Base-by-base conservation (phyloP, 805 yeast species). In the Ogataea henricii region DNA sequence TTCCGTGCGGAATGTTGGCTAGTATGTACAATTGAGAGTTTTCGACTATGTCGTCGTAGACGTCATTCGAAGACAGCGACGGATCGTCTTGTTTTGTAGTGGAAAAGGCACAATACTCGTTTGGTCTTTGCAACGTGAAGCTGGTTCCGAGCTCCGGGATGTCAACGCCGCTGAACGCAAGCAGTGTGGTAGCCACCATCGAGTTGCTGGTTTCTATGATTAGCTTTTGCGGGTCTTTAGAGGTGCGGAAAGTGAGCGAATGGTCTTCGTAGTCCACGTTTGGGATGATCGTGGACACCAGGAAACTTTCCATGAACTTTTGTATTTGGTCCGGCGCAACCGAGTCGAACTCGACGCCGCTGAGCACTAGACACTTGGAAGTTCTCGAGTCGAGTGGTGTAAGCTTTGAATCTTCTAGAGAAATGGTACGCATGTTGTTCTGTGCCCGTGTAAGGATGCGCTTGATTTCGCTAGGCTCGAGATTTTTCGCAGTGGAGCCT, bases 181-280 rank as follows among this genome's bases (percentile, higher is more conserved):
- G 64, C 0, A 78, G 69, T 0, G 79, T 62, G 0, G 92, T 85
- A 0, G 92, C 85, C 41, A 78, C 69, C 17, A 69, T 65, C 37
- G 77, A 66, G 30, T 73, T 74, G 9, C 74, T 67, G 45, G 87
- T 75, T 52, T 79, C 82, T 8, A 87, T 57, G 2, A 82, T 66
- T 37, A 81, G 63, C 5, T 59, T 63, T 33, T 60, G 60, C 37
- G 69, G 68, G 40, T 73, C 72, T 25, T 58, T 34, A 5, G 52
- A 43, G 1, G 60, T 46, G 21, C 50, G 57, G 25, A 74, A 34
- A 60, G 64, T 55, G 53, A 76, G 25, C 12, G 47, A 47, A 21
- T 54, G 48, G 26, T 64, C 66, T 30, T 59, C 63, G 32, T 60
- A 57, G 57, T 66, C 54, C 1, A 71, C 65, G 26, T 73, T 72